These are phyloP conservation scores for Tetradesmus obliquus DNA, from an alignment of 139 green algal genomes.

Conservation along the genomic window DNA sequence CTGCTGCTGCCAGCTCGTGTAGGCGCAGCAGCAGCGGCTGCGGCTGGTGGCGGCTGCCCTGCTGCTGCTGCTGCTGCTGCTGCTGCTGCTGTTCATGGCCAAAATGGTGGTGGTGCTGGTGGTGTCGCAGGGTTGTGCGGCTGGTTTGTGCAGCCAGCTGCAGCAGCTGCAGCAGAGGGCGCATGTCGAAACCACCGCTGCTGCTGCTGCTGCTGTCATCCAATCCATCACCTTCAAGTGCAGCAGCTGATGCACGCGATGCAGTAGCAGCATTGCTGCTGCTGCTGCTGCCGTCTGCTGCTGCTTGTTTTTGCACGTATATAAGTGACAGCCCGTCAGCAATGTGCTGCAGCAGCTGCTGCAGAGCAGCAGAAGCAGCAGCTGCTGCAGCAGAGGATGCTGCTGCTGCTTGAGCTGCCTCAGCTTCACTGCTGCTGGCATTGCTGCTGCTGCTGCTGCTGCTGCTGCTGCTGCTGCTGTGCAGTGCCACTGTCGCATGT, in stretches of 20 bases:
- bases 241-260: slow-evolving; percentile 5
- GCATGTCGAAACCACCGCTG: background rate
- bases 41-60: background rate
- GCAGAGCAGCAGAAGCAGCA: slow-evolving; percentile 2
- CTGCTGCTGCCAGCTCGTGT: background rate
- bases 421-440: background rate
- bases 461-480: slow-evolving; percentile 8
- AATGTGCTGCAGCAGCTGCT: background rate
- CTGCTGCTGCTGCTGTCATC: slow-evolving; percentile 5
- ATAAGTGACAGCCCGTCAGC: background rate
- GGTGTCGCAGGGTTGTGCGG: background rate
- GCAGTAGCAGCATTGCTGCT: background rate
- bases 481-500: background rate
- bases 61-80: background rate
- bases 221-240: background rate
- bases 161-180: slow-evolving; percentile 21
- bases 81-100: background rate
- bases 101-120: background rate
- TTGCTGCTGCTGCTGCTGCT: background rate
- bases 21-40: background rate
- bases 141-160: background rate
- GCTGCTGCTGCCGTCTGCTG: slow-evolving; percentile 11
- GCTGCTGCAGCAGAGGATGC: background rate
- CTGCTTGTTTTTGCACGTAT: background rate
- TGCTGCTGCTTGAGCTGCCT: background rate